phyloP scores from a whole-genome alignment of 768 basidiomycete genomes.

The Collybiopsis luxurians region DNA sequence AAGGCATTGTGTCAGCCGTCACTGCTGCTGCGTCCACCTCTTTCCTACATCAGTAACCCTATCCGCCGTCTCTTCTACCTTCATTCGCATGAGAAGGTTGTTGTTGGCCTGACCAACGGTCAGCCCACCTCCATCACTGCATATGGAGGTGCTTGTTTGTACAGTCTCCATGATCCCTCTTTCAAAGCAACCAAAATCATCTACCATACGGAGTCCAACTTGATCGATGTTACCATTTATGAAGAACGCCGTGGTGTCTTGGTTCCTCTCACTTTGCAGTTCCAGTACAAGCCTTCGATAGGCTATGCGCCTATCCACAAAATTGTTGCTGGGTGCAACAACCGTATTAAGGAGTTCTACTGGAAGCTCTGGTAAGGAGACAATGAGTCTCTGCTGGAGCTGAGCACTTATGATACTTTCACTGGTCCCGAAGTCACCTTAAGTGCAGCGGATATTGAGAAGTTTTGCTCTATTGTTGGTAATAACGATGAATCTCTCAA shows the following conservation, averaged over 20 bases:
- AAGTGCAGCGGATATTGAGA: constrained; percentile 71
- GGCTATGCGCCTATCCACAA: constrained; percentile 95
- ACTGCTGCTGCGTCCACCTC: constrained; percentile 77
- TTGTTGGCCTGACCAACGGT: constrained; percentile 49
- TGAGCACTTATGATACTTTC: constrained; percentile 81
- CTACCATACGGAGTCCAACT: constrained; percentile 48
- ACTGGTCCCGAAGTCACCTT: constrained; percentile 85
- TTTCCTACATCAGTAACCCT: constrained; percentile 85
- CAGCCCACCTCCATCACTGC: constrained; percentile 57
- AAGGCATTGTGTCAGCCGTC: constrained; percentile 96
- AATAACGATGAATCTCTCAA: constrained; percentile 93
- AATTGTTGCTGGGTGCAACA: constrained; percentile 76
- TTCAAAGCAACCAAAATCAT: constrained; percentile 85
- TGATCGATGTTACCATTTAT: constrained; percentile 71
- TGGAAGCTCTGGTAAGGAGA: constrained; percentile 99
- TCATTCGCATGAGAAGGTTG: constrained; percentile 74
- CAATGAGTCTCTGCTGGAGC: constrained; percentile 68
- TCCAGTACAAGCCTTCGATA: constrained; percentile 83
- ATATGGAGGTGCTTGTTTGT: constrained; percentile 79
- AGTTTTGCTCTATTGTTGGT: constrained; percentile 90
- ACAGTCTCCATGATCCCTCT: constrained; percentile 61
- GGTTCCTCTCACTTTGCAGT: constrained; percentile 79
- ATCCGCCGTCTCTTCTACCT: constrained; percentile 85
- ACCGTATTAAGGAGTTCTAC: constrained; percentile 94
- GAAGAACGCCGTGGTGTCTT: constrained; percentile 79